These are phyloP conservation scores for Neurospora crassa DNA, from an alignment of 2,329 filamentous ascomycete species.

Conservation along the genomic window DNA sequence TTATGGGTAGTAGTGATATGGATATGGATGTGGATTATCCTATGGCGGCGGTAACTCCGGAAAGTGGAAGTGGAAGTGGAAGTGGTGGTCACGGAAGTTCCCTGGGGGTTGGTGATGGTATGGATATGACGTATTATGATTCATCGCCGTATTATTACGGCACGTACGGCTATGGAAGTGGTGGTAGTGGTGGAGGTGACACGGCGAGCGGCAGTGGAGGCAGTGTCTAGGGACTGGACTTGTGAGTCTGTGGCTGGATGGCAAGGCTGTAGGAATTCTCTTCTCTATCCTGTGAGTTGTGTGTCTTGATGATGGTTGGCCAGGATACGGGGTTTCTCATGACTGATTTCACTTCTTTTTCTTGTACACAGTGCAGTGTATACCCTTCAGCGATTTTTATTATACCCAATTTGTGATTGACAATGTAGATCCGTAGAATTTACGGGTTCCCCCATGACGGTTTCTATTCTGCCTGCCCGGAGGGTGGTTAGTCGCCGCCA, in stretches of 20 bases:
- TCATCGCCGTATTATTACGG: conserved; percentile 1
- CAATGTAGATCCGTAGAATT: not conserved
- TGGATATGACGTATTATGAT: not conserved
- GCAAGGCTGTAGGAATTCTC: not conserved
- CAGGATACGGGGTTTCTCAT: not conserved
- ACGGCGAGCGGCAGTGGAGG: not conserved
- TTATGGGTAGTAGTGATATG: not conserved
- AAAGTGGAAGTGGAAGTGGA: too few relatives aligned
- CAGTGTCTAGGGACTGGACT: not conserved
- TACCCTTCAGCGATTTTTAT: not conserved
- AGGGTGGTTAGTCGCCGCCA: not conserved
- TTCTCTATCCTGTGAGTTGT: not conserved
- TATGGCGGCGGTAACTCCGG: not conserved
- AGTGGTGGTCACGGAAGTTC: not conserved
- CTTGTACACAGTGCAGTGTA: not conserved
- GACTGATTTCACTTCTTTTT: not conserved
- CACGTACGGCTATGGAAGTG: not conserved
- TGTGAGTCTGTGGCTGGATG: not conserved
- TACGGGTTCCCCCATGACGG: not conserved
- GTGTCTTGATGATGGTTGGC: not conserved
- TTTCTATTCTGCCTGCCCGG: not conserved
- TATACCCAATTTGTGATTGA: not conserved
- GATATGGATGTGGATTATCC: not conserved
- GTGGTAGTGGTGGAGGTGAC: not conserved
- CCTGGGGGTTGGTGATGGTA: not conserved